Conservation (phyloP, 2,329 filamentous ascomycete species). For the Whalleya microplaca region DNA sequence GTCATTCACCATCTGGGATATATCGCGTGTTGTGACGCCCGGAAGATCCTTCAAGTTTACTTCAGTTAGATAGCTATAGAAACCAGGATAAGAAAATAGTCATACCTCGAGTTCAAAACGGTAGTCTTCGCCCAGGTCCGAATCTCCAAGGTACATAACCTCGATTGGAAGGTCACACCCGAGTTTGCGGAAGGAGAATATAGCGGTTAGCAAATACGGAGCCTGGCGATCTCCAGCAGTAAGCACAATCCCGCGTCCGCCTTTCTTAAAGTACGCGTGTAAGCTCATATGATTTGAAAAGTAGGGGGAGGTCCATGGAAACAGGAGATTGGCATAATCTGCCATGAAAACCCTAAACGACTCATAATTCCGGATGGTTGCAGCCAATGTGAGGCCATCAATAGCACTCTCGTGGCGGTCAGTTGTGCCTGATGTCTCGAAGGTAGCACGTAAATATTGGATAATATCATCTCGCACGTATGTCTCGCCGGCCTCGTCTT, state of each 20-base stretch:
- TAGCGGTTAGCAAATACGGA: slow-evolving; percentile 46
- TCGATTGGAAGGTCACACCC: slow-evolving; percentile 45
- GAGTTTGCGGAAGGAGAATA: slow-evolving; percentile 41
- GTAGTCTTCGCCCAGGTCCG: slow-evolving; percentile 47
- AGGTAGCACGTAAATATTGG: slow-evolving; percentile 36
- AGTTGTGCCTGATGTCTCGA: slow-evolving; percentile 26
- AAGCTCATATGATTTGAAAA: slow-evolving; percentile 49
- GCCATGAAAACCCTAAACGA: slow-evolving; percentile 45
- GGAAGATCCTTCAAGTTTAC: slow-evolving; percentile 32
- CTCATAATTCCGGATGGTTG: slow-evolving; percentile 46
- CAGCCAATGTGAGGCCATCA: slow-evolving; percentile 29
- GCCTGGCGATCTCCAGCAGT: slow-evolving; percentile 49
- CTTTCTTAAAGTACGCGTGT: slow-evolving; percentile 45
- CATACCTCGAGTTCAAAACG: slow-evolving; percentile 44
- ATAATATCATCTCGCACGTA: slow-evolving; percentile 47
- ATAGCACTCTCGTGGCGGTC: slow-evolving; percentile 8
- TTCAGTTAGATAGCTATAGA: neutral
- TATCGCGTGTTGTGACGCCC: slow-evolving; percentile 48
- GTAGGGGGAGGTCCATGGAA: slow-evolving; percentile 45
- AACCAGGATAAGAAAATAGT: neutral
- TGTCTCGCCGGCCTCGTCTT: slow-evolving; percentile 37
- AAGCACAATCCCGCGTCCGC: slow-evolving; percentile 48
- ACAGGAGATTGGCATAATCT: slow-evolving; percentile 43
- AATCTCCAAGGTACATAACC: slow-evolving; percentile 47
- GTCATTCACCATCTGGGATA: slow-evolving; percentile 48